These are phyloP conservation scores for Chlorella sorokiniana DNA, from an alignment of 139 green algal genomes.

Conservation along the genomic window DNA sequence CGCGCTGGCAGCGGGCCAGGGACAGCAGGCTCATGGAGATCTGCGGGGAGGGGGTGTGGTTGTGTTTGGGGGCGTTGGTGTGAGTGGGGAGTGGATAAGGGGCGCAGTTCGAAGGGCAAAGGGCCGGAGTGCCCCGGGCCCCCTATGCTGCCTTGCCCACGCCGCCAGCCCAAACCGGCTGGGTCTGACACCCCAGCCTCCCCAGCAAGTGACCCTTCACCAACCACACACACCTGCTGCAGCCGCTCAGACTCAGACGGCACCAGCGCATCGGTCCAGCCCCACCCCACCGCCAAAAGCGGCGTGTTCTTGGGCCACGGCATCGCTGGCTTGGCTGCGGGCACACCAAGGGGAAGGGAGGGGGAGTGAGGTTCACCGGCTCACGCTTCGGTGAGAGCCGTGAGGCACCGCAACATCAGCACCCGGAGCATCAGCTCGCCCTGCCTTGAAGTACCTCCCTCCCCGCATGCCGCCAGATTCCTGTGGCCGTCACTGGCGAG, in stretches of 20 bases:
- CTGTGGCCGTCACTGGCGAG: too few species aligned
- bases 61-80: not conserved
- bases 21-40: not conserved
- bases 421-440: not conserved
- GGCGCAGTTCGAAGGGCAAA: not conserved
- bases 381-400: not conserved
- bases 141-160: too few species aligned
- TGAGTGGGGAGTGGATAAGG: not conserved
- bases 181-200: not conserved
- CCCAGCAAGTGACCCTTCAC: not conserved
- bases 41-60: not conserved
- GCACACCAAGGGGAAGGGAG: not conserved
- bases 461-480: too few species aligned
- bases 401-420: not conserved
- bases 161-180: too few species aligned
- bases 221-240: too few species aligned
- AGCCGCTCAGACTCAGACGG: not conserved
- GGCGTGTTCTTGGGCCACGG: not conserved
- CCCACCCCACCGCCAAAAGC: not conserved
- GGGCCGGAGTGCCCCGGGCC: too few species aligned
- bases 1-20: not conserved
- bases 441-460: too few species aligned
- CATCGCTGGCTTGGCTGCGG: not conserved
- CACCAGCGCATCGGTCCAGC: not conserved
- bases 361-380: not conserved